Percentiles rank a stretch among this genome's conserved stretches.
phyloP scores from a whole-genome alignment of 495 filamentous ascomycete genomes.

The Daldinia bambusicola region DNA sequence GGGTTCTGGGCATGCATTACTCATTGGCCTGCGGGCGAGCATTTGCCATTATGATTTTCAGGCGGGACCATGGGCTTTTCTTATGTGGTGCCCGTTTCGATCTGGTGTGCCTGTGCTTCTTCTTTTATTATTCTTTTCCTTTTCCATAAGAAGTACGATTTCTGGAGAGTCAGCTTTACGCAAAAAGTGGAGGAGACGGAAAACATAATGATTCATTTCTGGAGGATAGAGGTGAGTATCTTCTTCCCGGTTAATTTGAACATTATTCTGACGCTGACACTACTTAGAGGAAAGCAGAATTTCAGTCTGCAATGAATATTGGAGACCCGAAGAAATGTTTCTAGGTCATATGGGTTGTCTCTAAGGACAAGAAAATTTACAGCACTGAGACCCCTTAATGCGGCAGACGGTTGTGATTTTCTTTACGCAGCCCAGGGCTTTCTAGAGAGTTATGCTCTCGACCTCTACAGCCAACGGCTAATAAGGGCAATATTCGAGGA shows the following conservation, averaged over 20 bases:
- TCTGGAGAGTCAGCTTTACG: too few relatives aligned
- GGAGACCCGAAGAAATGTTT: too few relatives aligned
- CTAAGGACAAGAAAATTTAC: too few relatives aligned
- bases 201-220: too few relatives aligned
- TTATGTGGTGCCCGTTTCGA: constrained; percentile 7
- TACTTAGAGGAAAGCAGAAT: too few relatives aligned
- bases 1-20: neutral
- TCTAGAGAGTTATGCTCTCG: neutral
- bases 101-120: neutral
- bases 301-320: too few relatives aligned
- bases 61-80: constrained; percentile 23
- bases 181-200: too few relatives aligned
- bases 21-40: constrained; percentile 8
- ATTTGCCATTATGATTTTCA: neutral
- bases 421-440: neutral
- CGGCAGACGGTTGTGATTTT: neutral
- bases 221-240: too few relatives aligned
- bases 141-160: neutral
- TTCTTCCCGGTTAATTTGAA: too few relatives aligned
- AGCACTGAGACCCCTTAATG: neutral
- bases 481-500: neutral
- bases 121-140: neutral
- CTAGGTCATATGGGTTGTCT: too few relatives aligned
- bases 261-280: too few relatives aligned
- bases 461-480: neutral